Evolutionary conservation across 495 filamentous ascomycete genomes (phyloP), one percentile per base, ranked within the genome.

Genomic region (Lasiosphaeria ovina): DNA sequence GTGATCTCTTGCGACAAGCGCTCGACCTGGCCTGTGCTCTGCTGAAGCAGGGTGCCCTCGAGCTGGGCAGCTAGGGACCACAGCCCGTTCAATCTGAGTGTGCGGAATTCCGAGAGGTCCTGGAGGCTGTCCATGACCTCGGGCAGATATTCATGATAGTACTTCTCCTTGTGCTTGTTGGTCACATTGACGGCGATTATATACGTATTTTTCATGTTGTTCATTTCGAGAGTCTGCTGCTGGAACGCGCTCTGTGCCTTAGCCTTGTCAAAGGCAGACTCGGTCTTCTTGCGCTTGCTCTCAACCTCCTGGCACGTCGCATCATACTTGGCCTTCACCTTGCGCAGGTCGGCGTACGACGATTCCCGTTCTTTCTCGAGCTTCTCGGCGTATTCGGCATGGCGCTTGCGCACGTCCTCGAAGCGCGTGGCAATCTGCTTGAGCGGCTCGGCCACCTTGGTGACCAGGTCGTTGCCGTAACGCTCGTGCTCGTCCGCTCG

Each of bases 141-240:
- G 4, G 94, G 94, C 24, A 99, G 82, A 72, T 97, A 97, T 79
- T 97, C 92, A 70, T 98, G 86, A 66, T 92, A 99, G 76, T 97
- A 97, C 70, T 86, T 91, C 72, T 96, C 90, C 76, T 97, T 98
- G 67, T 96, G 86, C 72, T 91, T 93, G 75, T 99, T 99, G 42
- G 93, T 92, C 48, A 97, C 89, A 69, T 93, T 94, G 77, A 99
- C 95, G 57, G 84, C 83, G 63, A 99, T 93, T 42, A 99, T 77
- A 67, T 99, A 99, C 2, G 90, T 92, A 68, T 98, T 99, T 89
- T 99, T 99, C 68, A 90, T 84, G 70, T 98, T 98, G 73, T 91
- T 87, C 95, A 98, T 98, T 57, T 98, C 93, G 45, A 85, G 68
- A 44, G 93, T 77, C 72, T 98, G 93, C 67, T 94, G 90, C 66